A percentile compares a stretch with the other conserved stretches of the same genome.
Evolutionary conservation across 495 filamentous ascomycete genomes (phyloP).

Genomic region (Penicillium cinerascens): DNA sequence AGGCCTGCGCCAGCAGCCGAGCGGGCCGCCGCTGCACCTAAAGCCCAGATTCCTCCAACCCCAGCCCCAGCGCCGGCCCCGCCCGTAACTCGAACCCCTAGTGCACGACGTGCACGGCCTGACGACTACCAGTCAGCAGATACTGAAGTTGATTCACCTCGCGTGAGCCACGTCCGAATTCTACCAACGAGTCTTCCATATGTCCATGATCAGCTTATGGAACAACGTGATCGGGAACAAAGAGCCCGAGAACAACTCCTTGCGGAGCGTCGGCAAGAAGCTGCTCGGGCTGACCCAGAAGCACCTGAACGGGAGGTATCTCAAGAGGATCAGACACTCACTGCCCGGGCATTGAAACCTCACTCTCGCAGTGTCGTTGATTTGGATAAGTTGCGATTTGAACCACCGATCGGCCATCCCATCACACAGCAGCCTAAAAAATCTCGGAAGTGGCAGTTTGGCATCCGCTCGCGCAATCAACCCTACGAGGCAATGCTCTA

Average conservation of each 20-base stretch:
- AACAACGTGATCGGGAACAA: slow-evolving; percentile 53
- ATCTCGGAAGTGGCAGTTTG: slow-evolving; percentile 92
- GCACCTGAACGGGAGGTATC: slow-evolving; percentile 48
- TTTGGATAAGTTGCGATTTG: slow-evolving; percentile 51
- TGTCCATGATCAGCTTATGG: slow-evolving; percentile 88
- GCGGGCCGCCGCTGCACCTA: slow-evolving; percentile 20
- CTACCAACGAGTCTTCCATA: slow-evolving; percentile 84
- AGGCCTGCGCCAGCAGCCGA: slow-evolving; percentile 18
- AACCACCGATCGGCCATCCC: slow-evolving; percentile 65
- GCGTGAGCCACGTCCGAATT: slow-evolving; percentile 79
- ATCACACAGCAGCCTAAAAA: slow-evolving; percentile 59
- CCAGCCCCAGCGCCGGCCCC: slow-evolving; percentile 12
- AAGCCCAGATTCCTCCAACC: slow-evolving; percentile 18
- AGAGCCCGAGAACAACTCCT: slow-evolving; percentile 20
- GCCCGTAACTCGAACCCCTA: slow-evolving; percentile 14
- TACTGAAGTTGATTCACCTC: slow-evolving; percentile 28
- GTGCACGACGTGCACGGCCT: slow-evolving; percentile 25
- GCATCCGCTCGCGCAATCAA: slow-evolving; percentile 88
- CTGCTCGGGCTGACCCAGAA: slow-evolving; percentile 40
- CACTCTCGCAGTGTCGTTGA: slow-evolving; percentile 64
- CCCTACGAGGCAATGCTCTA: slow-evolving; percentile 91
- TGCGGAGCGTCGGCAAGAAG: slow-evolving; percentile 27
- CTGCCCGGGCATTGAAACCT: slow-evolving; percentile 71
- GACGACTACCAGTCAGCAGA: slow-evolving; percentile 29
- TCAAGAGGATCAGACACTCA: slow-evolving; percentile 71